phyloP scores from a whole-genome alignment of 257 asterid species.

The Mentha longifolia region DNA sequence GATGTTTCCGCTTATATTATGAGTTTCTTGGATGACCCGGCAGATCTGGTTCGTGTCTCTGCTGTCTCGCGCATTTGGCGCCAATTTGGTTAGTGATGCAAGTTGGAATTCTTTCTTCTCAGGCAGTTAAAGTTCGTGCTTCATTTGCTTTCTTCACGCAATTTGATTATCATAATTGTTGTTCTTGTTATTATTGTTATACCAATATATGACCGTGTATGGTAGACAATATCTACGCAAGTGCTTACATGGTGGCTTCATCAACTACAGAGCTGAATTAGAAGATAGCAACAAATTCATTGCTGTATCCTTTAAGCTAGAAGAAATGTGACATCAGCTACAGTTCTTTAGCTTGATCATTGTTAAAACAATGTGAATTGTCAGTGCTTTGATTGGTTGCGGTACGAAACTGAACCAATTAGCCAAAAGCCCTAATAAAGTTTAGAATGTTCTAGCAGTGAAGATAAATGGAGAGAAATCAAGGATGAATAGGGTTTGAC shows the following conservation, averaged over 20 bases:
- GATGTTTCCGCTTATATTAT: slow-evolving; percentile 54
- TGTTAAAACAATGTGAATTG: background rate
- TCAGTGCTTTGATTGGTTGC: background rate
- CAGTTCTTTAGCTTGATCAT: background rate
- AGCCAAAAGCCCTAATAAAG: background rate
- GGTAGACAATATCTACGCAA: background rate
- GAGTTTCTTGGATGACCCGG: slow-evolving; percentile 67
- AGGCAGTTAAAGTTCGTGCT: background rate
- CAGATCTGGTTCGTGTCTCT: slow-evolving; percentile 64
- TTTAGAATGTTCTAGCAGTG: background rate
- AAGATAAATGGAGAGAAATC: background rate
- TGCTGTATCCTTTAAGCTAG: background rate
- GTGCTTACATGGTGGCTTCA: background rate
- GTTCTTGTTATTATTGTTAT: background rate
- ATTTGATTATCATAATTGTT: background rate
- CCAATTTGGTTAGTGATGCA: slow-evolving; percentile 61
- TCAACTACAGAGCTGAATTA: background rate
- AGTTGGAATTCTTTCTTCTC: background rate
- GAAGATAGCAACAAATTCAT: background rate
- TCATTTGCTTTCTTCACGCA: slow-evolving; percentile 14
- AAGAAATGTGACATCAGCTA: slow-evolving; percentile 13
- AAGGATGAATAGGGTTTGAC: background rate
- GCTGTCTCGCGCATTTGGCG: slow-evolving; percentile 67
- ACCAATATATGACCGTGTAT: background rate
- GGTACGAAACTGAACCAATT: background rate